Evolutionary conservation across 176 grass and related monocot species (phyloP), one percentile per base, ranked within the genome.

Genomic region (Oryza brachyantha): DNA sequence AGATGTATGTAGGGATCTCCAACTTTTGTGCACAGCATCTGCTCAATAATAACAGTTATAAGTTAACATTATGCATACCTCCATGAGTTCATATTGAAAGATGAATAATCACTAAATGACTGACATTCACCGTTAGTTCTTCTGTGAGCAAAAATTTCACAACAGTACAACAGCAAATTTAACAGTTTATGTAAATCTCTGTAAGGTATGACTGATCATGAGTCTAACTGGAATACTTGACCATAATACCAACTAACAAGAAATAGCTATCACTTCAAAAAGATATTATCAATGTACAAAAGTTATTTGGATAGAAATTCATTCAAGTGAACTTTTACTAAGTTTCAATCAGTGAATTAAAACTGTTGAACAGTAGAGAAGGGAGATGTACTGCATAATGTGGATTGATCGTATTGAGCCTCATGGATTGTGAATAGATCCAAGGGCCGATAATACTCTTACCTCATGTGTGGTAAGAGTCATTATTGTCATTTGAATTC

Each of bases 11-110:
- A 36, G 57, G 63, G 75, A 84, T 48, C 86, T 79, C 87, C 87
- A 89, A 73, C 87, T 89, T 81, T 37, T 81, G 61, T 85, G 73
- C 59, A 85, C 60, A 0, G 39, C 66, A 78, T 78, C 83, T 89
- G 87, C 72, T 65, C 29, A 60, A 89, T 17, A 72, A 81, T 50
- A 19, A 7, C 24, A 72, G 43, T 39, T 60, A 77, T 7, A 25
- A 73, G 43, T 48, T 32, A 85, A 65, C 38, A 73, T 71, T 59
- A 84, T 26, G 22, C 1, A 27, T 71, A 4, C 17, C 7, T 5
- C 43, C 13, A 80, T 19, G 54, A 64, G 37, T 24, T 84, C 12
- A 54, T 52, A 55, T 80, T 55, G 26, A 45, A 77, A 55, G 13
- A 61, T 73, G 22, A 38, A 10, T 61, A 31, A 25, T 61, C 32